phyloP scores from a whole-genome alignment of 129 eudicot genomes.

The Tagetes patula region DNA sequence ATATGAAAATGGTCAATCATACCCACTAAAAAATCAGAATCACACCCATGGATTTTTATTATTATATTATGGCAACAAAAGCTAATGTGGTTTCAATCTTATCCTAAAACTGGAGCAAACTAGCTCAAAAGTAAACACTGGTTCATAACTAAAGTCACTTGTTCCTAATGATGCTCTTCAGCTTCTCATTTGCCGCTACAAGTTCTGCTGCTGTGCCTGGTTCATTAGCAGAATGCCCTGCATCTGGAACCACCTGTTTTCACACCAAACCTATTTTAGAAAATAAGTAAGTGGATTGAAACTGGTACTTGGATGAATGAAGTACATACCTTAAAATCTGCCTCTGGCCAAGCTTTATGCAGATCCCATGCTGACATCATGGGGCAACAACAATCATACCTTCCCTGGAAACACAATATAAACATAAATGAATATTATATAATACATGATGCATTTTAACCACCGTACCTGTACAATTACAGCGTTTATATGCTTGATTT shows the following conservation, averaged over 20 bases:
- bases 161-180: slow-evolving; percentile 51
- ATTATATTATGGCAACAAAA: neutral
- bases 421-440: neutral
- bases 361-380: slow-evolving; percentile 99
- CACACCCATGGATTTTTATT: slow-evolving; percentile 8
- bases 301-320: neutral
- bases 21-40: neutral
- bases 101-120: slow-evolving; percentile 20
- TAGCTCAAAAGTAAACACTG: neutral
- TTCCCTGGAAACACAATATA: slow-evolving; percentile 55
- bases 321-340: slow-evolving; percentile 68
- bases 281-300: neutral
- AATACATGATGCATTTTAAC: neutral
- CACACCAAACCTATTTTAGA: neutral
- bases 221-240: slow-evolving; percentile 98
- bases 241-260: slow-evolving; percentile 72
- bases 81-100: slow-evolving; percentile 11
- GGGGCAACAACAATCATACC: slow-evolving; percentile 95
- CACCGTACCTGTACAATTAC: slow-evolving; percentile 78
- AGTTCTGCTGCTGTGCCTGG: slow-evolving; percentile 83
- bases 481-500: slow-evolving; percentile 82
- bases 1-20: no score
- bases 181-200: slow-evolving; percentile 91
- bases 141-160: slow-evolving; percentile 6
- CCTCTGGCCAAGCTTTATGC: slow-evolving; percentile 99